These are phyloP conservation scores for Zea luxurians DNA, from an alignment of 176 grass and related monocot genomes.

Conservation along the genomic window DNA sequence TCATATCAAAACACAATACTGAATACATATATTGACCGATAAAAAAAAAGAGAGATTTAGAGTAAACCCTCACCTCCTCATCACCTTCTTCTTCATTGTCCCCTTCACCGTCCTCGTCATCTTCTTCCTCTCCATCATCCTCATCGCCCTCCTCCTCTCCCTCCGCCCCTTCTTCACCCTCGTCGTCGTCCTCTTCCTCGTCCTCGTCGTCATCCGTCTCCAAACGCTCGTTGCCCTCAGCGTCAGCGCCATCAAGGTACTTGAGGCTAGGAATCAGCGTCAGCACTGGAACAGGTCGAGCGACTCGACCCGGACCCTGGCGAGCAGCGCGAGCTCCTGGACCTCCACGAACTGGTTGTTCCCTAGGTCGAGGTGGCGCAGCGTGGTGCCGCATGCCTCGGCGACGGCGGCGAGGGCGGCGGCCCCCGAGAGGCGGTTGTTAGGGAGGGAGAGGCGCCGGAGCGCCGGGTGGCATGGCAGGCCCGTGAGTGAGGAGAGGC, in stretches of 20 bases:
- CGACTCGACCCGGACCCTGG: constrained; percentile 37
- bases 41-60: background rate
- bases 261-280: constrained; percentile 46
- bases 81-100: constrained; percentile 40
- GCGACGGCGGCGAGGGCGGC: constrained; percentile 45
- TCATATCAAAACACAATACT: background rate
- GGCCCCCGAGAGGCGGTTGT: constrained; percentile 60
- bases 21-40: background rate
- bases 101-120: constrained; percentile 15
- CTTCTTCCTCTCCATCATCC: constrained; percentile 22
- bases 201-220: constrained; percentile 69
- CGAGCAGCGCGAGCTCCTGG: constrained; percentile 54
- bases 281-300: constrained; percentile 62
- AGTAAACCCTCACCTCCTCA: constrained; percentile 31
- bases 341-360: constrained; percentile 61
- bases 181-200: constrained; percentile 42
- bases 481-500: constrained; percentile 50
- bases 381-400: constrained; percentile 41
- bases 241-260: constrained; percentile 57
- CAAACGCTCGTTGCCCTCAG: constrained; percentile 59
- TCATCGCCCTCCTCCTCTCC: background rate
- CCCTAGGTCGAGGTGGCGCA: constrained; percentile 62
- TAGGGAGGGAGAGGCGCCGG: constrained; percentile 63
- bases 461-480: constrained; percentile 62
- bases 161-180: background rate